Percentiles rank a stretch among this genome's conserved stretches.
phyloP scores from a whole-genome alignment of 2,329 filamentous ascomycete genomes.

The Plenodomus lindquistii region DNA sequence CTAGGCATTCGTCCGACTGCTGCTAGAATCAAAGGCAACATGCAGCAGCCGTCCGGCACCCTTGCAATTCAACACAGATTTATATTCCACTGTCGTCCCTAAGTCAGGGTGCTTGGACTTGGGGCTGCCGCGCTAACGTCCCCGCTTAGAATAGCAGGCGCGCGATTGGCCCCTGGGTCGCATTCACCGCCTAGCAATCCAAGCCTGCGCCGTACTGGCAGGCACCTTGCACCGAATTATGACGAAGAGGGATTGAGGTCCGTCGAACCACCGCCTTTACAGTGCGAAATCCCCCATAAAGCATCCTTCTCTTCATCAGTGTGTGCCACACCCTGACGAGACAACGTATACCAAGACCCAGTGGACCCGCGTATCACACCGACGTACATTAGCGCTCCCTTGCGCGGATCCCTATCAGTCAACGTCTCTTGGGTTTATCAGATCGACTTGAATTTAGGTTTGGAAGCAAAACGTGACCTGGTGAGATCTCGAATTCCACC shows the following conservation, averaged over 20 bases:
- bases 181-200: constrained; percentile 24
- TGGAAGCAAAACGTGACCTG: neutral
- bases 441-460: constrained; percentile 9
- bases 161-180: constrained; percentile 22
- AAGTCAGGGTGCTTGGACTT: constrained; percentile 11
- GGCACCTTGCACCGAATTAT: constrained; percentile 18
- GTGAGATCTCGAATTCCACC: neutral
- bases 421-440: constrained; percentile 18
- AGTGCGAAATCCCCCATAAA: constrained; percentile 21
- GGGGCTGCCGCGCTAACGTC: constrained; percentile 15
- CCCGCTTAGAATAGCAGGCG: constrained; percentile 26
- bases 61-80: neutral
- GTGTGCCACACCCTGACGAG: constrained; percentile 14
- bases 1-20: constrained; percentile 1
- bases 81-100: constrained; percentile 1
- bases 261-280: constrained; percentile 10
- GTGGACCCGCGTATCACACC: constrained; percentile 23
- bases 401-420: constrained; percentile 8
- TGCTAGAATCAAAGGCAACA: neutral
- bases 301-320: constrained; percentile 15
- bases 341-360: constrained; percentile 19
- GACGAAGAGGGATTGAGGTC: constrained; percentile 11
- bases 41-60: neutral
- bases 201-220: constrained; percentile 16
- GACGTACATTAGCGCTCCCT: constrained; percentile 31